These are phyloP conservation scores for Ceratocystis alfenasii DNA, from an alignment of 2,329 filamentous ascomycete species.

Conservation along the genomic window DNA sequence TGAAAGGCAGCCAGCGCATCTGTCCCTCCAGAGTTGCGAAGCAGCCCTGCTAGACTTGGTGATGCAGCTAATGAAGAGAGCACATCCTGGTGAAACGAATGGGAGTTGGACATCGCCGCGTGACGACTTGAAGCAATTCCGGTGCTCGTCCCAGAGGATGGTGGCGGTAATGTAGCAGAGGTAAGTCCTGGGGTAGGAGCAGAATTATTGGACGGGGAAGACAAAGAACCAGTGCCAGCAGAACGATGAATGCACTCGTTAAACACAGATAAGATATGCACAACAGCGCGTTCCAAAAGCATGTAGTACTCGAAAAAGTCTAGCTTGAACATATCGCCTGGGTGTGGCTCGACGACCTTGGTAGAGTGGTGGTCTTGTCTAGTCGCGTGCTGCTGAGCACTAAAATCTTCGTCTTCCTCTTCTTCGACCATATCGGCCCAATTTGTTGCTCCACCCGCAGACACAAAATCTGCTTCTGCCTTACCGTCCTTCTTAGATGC, in stretches of 20 bases:
- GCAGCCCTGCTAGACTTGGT: constrained; percentile 39
- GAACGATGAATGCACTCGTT: constrained; percentile 40
- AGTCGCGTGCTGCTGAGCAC: neutral
- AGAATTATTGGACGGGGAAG: neutral
- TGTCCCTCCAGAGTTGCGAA: constrained; percentile 27
- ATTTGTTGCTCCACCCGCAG: constrained; percentile 5
- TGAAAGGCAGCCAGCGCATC: constrained; percentile 45
- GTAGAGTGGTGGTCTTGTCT: neutral
- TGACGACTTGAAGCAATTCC: constrained; percentile 8
- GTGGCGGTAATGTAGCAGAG: neutral
- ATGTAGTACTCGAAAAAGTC: constrained; percentile 70
- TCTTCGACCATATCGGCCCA: constrained; percentile 19
- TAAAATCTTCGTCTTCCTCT: constrained; percentile 25
- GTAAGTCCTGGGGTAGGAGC: neutral
- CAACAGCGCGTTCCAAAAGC: constrained; percentile 57
- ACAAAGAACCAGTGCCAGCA: neutral
- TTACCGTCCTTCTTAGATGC: neutral
- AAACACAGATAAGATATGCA: constrained; percentile 53
- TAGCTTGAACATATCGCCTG: constrained; percentile 54
- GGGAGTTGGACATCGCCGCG: constrained; percentile 26
- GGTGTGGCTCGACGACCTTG: constrained; percentile 38
- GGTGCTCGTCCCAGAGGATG: neutral
- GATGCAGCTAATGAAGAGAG: constrained; percentile 48
- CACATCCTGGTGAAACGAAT: constrained; percentile 59
- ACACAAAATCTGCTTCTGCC: neutral